phyloP scores from a whole-genome alignment of 2,329 filamentous ascomycete genomes.

The Lecanicillium sp. region DNA sequence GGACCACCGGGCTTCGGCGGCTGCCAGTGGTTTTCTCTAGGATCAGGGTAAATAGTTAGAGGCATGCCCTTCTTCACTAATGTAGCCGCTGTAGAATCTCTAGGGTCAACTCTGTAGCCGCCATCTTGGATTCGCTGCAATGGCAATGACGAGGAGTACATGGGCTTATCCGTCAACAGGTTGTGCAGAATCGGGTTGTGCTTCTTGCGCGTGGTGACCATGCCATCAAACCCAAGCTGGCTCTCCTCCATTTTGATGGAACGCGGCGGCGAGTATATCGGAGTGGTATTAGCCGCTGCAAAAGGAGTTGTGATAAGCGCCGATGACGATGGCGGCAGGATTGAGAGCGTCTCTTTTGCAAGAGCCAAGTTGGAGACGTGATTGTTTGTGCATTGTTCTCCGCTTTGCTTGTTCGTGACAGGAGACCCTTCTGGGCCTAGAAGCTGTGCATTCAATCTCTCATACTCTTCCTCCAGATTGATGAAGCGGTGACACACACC shows the following conservation, averaged over 20 bases:
- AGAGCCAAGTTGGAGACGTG: constrained; percentile 65
- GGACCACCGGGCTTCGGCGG: constrained; percentile 54
- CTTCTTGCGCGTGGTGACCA: constrained; percentile 48
- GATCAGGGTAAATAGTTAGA: constrained; percentile 74
- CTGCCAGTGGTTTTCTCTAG: constrained; percentile 62
- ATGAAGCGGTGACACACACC: constrained; percentile 56
- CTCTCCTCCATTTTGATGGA: constrained; percentile 38
- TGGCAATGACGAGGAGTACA: constrained; percentile 86
- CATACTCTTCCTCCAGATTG: constrained; percentile 88
- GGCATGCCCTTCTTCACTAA: constrained; percentile 90
- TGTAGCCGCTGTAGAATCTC: constrained; percentile 52
- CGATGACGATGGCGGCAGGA: constrained; percentile 79
- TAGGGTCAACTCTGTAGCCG: constrained; percentile 25
- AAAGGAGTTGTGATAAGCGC: constrained; percentile 81
- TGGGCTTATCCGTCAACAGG: constrained; percentile 87
- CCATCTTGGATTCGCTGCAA: constrained; percentile 52
- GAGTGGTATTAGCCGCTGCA: constrained; percentile 59
- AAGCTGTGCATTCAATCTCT: constrained; percentile 60
- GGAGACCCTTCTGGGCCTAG: constrained; percentile 25
- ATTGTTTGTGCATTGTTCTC: constrained; percentile 35
- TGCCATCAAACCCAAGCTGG: constrained; percentile 43
- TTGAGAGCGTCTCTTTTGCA: constrained; percentile 60
- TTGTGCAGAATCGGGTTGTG: constrained; percentile 92
- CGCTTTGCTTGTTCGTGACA: constrained; percentile 26
- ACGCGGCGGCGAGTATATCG: constrained; percentile 31